phyloP scores from a whole-genome alignment of 257 asterid species.

The Nicotiana benthamiana region DNA sequence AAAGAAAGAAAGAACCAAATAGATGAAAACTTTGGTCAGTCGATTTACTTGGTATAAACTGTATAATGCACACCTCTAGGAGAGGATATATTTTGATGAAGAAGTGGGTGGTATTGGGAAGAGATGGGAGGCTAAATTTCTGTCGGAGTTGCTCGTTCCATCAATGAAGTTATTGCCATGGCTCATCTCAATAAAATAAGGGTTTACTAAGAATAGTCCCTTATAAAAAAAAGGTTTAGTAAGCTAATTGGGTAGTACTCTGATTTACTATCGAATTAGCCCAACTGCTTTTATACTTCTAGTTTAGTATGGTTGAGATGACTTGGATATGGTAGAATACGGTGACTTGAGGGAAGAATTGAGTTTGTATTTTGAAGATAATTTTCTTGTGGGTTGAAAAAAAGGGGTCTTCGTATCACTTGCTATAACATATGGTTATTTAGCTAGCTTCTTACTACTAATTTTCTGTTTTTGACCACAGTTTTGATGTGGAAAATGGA shows the following conservation, averaged over 20 bases:
- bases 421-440: not conserved
- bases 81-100: not conserved
- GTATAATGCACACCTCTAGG: not conserved
- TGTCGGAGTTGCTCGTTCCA: not conserved
- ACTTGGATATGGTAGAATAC: not conserved
- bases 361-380: not conserved
- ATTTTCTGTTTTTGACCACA: slow-evolving; percentile 25
- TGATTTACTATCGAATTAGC: not conserved
- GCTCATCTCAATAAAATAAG: not conserved
- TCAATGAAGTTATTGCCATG: not conserved
- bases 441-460: slow-evolving; percentile 4
- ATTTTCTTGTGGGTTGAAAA: not conserved
- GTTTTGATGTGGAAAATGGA: slow-evolving; percentile 90
- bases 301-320: not conserved
- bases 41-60: not conserved
- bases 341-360: not conserved
- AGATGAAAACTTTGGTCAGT: not conserved
- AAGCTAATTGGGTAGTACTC: not conserved
- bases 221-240: not conserved
- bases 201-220: not conserved
- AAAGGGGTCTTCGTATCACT: not conserved
- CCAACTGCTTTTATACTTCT: not conserved
- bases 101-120: not conserved
- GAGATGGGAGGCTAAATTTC: not conserved
- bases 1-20: not conserved